Conservation (phyloP, 768 basidiomycete genomes). For the Boletus reticulatus region DNA sequence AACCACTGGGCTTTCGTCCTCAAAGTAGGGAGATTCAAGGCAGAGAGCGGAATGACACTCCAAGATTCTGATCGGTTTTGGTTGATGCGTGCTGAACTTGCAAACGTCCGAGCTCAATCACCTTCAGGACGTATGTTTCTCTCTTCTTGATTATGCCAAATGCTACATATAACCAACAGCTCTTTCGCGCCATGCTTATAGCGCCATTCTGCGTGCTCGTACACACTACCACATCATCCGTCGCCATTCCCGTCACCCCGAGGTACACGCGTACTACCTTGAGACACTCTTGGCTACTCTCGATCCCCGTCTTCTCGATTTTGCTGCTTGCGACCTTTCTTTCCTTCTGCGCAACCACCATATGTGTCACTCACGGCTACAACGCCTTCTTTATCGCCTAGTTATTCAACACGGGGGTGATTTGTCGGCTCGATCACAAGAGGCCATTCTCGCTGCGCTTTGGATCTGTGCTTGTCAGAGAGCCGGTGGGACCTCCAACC, state of each 20-base stretch:
- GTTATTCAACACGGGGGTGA: conserved; percentile 27
- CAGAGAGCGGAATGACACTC: conserved; percentile 30
- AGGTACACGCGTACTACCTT: conserved; percentile 49
- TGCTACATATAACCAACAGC: conserved; percentile 15
- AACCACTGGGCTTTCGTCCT: conserved; percentile 52
- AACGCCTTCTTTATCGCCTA: conserved; percentile 42
- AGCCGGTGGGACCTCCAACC: neutral
- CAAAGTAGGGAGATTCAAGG: conserved; percentile 46
- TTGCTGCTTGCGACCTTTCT: conserved; percentile 35
- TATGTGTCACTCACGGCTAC: conserved; percentile 35
- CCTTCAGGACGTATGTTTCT: conserved; percentile 13
- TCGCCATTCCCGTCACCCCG: conserved; percentile 35
- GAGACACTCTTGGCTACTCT: conserved; percentile 35
- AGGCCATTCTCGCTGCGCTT: conserved; percentile 35
- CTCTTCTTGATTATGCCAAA: neutral
- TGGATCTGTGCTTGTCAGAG: conserved; percentile 30
- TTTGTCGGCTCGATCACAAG: conserved; percentile 31
- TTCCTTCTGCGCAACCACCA: conserved; percentile 32
- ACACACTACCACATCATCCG: conserved; percentile 41
- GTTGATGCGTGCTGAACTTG: conserved; percentile 52
- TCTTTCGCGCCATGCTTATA: conserved; percentile 5
- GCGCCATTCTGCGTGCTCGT: conserved; percentile 34
- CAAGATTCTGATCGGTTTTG: conserved; percentile 56
- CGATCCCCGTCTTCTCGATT: conserved; percentile 26
- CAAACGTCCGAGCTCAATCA: conserved; percentile 17